phyloP scores from a whole-genome alignment of 495 filamentous ascomycete species.

The Physcia stellaris region DNA sequence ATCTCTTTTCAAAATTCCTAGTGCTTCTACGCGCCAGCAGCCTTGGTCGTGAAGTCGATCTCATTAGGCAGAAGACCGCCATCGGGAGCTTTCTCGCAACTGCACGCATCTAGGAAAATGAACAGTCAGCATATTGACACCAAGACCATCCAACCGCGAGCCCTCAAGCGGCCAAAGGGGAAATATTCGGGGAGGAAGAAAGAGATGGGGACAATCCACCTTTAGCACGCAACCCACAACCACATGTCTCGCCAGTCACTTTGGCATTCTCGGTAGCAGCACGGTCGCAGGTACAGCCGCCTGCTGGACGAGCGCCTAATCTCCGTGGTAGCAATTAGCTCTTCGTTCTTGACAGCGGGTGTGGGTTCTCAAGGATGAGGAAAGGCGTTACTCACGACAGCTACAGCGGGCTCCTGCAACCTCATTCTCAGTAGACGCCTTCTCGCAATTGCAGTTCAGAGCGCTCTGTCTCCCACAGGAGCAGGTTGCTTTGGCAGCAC shows the following conservation, averaged over 20 bases:
- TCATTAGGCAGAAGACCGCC: conserved; percentile 44
- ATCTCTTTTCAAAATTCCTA: too few species aligned
- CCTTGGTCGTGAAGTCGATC: conserved; percentile 68
- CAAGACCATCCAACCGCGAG: conserved; percentile 3
- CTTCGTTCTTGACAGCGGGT: background rate
- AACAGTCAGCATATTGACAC: background rate
- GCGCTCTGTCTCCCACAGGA: conserved; percentile 81
- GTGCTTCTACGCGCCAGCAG: conserved; percentile 7
- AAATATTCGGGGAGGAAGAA: conserved; percentile 1
- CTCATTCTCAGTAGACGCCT: conserved; percentile 61
- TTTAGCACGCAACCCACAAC: conserved; percentile 61
- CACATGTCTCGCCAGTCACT: conserved; percentile 46
- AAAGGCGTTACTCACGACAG: conserved; percentile 46
- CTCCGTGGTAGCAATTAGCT: conserved; percentile 8
- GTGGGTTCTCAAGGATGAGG: conserved; percentile 7
- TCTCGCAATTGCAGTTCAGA: conserved; percentile 74
- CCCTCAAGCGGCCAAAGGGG: background rate
- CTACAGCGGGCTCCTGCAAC: conserved; percentile 66
- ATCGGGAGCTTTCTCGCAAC: conserved; percentile 60
- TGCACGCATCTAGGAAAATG: conserved; percentile 50
- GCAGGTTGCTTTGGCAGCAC: conserved; percentile 44
- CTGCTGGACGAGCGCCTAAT: conserved; percentile 53
- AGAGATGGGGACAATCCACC: conserved; percentile 31
- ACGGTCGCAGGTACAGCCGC: conserved; percentile 72
- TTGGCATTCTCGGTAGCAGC: conserved; percentile 55